A percentile compares a stretch with the other conserved stretches of the same genome.
phyloP scores from a whole-genome alignment of 169 alveolate species.

The Cryptosporidium xiaoi region DNA sequence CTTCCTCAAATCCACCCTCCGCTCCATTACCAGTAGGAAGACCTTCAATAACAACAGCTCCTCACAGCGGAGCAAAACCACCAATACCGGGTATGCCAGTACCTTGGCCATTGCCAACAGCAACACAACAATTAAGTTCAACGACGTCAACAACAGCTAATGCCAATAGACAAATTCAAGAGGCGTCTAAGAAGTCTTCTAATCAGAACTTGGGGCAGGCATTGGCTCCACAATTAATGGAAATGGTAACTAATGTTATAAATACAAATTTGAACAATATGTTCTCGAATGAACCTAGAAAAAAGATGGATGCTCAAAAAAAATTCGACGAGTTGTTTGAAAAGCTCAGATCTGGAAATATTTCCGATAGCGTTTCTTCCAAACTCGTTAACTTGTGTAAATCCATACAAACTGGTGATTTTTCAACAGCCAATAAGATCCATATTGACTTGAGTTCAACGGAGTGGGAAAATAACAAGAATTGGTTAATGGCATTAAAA shows the following conservation, averaged over 20 bases:
- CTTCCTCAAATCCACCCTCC: neutral
- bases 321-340: slow-evolving; percentile 81
- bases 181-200: slow-evolving; percentile 25
- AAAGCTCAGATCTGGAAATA: slow-evolving; percentile 80
- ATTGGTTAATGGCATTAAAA: slow-evolving; percentile 81
- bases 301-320: slow-evolving; percentile 63
- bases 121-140: slow-evolving; percentile 84
- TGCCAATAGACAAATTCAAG: slow-evolving; percentile 79
- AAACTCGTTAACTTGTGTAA: slow-evolving; percentile 80
- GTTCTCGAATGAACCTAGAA: slow-evolving; percentile 64
- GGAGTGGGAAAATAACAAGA: slow-evolving; percentile 85
- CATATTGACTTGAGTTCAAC: slow-evolving; percentile 83
- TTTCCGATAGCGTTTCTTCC: slow-evolving; percentile 81
- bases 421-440: slow-evolving; percentile 81
- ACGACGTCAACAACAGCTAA: slow-evolving; percentile 78
- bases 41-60: slow-evolving; percentile 82
- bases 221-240: slow-evolving; percentile 39
- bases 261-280: slow-evolving; percentile 10
- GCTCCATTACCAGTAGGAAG: slow-evolving; percentile 14
- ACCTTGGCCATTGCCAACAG: slow-evolving; percentile 91
- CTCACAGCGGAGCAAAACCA: slow-evolving; percentile 87
- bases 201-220: slow-evolving; percentile 23
- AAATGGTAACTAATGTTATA: slow-evolving; percentile 27
- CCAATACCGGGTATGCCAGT: slow-evolving; percentile 90
- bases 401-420: slow-evolving; percentile 82